Percentiles rank a stretch among this genome's conserved stretches.
Evolutionary conservation across 208 protist genomes (phyloP).

Genomic region (Leptomonas seymouri): DNA sequence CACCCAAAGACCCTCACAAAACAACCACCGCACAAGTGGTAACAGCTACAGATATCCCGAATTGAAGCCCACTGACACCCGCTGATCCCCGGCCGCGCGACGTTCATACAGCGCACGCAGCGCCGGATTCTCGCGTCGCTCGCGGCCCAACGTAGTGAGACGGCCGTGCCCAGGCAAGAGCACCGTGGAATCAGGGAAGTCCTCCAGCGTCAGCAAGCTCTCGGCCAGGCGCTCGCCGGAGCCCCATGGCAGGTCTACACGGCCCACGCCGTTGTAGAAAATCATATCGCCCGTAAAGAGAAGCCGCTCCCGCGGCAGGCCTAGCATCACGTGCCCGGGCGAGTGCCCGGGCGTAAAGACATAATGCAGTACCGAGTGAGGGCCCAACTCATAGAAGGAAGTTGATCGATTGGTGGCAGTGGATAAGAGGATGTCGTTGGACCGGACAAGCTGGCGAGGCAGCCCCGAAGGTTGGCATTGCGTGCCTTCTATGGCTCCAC

Average conservation of each 20-base stretch:
- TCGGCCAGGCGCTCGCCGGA: constrained; percentile 81
- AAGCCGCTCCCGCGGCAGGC: constrained; percentile 76
- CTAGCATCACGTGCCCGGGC: constrained; percentile 90
- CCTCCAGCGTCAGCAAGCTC: constrained; percentile 75
- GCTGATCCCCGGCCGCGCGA: constrained; percentile 59
- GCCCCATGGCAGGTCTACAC: constrained; percentile 86
- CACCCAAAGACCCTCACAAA: no score
- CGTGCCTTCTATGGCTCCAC: background rate
- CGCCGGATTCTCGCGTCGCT: constrained; percentile 77
- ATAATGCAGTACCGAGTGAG: constrained; percentile 77
- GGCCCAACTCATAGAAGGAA: constrained; percentile 84
- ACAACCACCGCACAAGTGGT: no score
- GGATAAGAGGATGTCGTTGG: constrained; percentile 73
- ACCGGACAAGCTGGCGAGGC: constrained; percentile 50
- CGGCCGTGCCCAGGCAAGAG: constrained; percentile 86
- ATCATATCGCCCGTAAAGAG: constrained; percentile 89
- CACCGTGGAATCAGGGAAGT: constrained; percentile 81
- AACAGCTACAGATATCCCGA: constrained; percentile 69
- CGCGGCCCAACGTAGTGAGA: constrained; percentile 82
- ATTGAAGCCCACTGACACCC: constrained; percentile 82
- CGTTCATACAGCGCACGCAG: constrained; percentile 77
- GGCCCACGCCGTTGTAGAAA: constrained; percentile 84
- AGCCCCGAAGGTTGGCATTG: constrained; percentile 2
- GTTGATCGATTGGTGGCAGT: constrained; percentile 80
- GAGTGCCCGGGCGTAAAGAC: constrained; percentile 90